These are phyloP conservation scores for Chalaropsis thielavioides DNA, from an alignment of 2,329 filamentous ascomycete genomes.

Conservation along the genomic window DNA sequence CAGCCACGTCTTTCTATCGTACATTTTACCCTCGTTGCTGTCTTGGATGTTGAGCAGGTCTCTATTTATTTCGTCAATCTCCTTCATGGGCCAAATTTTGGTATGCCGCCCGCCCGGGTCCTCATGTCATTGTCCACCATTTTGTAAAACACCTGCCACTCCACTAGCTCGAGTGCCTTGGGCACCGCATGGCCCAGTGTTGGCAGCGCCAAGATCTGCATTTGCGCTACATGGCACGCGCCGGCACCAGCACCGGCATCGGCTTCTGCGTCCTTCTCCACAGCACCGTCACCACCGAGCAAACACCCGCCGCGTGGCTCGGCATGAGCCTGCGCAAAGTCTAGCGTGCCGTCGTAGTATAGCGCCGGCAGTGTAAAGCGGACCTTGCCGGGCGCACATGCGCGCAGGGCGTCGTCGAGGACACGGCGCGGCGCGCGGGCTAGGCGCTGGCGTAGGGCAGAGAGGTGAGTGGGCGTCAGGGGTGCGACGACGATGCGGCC, in stretches of 20 bases:
- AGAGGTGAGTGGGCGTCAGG: constrained; percentile 31
- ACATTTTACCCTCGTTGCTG: too few species aligned
- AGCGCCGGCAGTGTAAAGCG: constrained; percentile 42
- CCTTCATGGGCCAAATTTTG: neutral
- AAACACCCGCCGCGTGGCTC: constrained; percentile 3
- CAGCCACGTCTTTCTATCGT: too few species aligned
- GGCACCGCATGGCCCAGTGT: constrained; percentile 36
- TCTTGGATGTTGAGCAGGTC: too few species aligned
- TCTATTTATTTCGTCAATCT: neutral
- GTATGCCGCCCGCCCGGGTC: neutral
- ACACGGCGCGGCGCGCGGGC: constrained; percentile 21
- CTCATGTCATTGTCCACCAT: constrained; percentile 33
- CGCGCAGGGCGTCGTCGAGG: constrained; percentile 32
- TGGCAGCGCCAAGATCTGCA: constrained; percentile 38
- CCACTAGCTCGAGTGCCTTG: constrained; percentile 33
- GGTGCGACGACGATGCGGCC: constrained; percentile 33
- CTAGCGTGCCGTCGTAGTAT: constrained; percentile 26
- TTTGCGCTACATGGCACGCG: constrained; percentile 17
- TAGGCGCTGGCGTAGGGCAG: constrained; percentile 35
- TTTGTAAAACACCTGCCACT: constrained; percentile 37
- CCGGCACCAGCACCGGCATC: neutral
- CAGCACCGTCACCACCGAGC: neutral
- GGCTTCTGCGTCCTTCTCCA: neutral
- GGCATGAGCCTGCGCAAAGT: neutral
- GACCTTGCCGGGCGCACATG: constrained; percentile 39